Evolutionary conservation across 2,329 filamentous ascomycete genomes (phyloP).

Genomic region (Talaromyces sp.): DNA sequence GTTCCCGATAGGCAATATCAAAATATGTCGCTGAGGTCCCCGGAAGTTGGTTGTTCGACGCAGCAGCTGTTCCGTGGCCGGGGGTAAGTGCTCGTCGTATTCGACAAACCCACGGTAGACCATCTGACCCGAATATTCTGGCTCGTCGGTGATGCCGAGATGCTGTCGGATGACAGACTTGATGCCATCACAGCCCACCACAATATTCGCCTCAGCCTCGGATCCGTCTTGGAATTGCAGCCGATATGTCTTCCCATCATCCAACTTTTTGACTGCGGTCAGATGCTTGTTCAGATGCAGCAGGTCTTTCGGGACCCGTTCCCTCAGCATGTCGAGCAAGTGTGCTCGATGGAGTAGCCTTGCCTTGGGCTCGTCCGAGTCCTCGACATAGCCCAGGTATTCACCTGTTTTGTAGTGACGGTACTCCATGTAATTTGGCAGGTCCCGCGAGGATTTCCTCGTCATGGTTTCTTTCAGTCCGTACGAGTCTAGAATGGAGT

Average conservation of each 20-base stretch:
- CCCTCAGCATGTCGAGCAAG: slow-evolving; percentile 30
- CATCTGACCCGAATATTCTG: slow-evolving; percentile 31
- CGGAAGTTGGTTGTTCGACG: slow-evolving; percentile 31
- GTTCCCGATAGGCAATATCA: slow-evolving; percentile 34
- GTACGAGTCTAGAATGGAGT: slow-evolving; percentile 26
- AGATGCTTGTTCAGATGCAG: slow-evolving; percentile 22
- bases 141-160: slow-evolving; percentile 22
- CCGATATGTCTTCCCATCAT: slow-evolving; percentile 1
- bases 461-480: slow-evolving; percentile 26
- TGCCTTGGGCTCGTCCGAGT: slow-evolving; percentile 20
- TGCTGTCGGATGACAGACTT: slow-evolving; percentile 15
- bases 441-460: slow-evolving; percentile 28
- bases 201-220: slow-evolving; percentile 10
- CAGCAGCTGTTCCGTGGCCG: slow-evolving; percentile 23
- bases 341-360: slow-evolving; percentile 28
- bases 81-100: slow-evolving; percentile 24
- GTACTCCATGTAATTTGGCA: slow-evolving; percentile 26
- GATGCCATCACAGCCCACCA: slow-evolving; percentile 17
- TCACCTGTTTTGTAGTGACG: slow-evolving; percentile 21
- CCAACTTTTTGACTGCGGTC: neutral
- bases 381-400: slow-evolving; percentile 25
- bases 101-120: slow-evolving; percentile 33
- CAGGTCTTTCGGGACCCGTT: slow-evolving; percentile 21
- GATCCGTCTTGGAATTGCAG: slow-evolving; percentile 12
- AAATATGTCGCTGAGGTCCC: slow-evolving; percentile 26